phyloP scores from a whole-genome alignment of 257 asterid species.

The Solanum sitiens region DNA sequence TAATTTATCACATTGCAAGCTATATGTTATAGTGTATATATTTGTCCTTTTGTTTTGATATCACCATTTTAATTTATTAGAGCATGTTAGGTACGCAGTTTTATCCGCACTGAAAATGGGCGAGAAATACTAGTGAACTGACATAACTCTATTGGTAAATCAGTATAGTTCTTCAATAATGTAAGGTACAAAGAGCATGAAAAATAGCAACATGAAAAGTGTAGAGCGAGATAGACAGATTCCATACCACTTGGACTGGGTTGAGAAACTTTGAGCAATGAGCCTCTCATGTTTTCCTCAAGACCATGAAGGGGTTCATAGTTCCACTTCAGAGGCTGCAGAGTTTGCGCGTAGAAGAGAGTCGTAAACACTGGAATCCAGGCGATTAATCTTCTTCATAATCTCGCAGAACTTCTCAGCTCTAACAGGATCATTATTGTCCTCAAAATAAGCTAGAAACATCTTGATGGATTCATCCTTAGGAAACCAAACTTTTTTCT shows the following conservation, averaged over 20 bases:
- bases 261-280: background rate
- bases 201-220: background rate
- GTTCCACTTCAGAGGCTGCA: conserved; percentile 2
- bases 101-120: background rate
- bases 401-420: conserved; percentile 34
- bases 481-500: conserved; percentile 35
- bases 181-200: background rate
- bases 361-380: conserved; percentile 10
- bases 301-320: background rate
- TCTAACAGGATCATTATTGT: conserved; percentile 28
- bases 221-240: background rate
- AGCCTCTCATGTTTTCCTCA: background rate
- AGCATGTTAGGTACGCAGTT: background rate
- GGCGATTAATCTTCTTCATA: conserved; percentile 45
- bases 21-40: background rate
- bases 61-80: background rate
- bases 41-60: background rate
- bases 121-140: background rate
- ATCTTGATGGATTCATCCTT: conserved; percentile 34
- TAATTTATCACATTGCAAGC: background rate
- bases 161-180: background rate
- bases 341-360: conserved; percentile 21
- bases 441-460: conserved; percentile 38
- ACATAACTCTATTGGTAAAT: background rate
- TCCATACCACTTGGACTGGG: background rate